Conservation (phyloP, 139 green algal genomes). For the Chlamydomonas incerta region DNA sequence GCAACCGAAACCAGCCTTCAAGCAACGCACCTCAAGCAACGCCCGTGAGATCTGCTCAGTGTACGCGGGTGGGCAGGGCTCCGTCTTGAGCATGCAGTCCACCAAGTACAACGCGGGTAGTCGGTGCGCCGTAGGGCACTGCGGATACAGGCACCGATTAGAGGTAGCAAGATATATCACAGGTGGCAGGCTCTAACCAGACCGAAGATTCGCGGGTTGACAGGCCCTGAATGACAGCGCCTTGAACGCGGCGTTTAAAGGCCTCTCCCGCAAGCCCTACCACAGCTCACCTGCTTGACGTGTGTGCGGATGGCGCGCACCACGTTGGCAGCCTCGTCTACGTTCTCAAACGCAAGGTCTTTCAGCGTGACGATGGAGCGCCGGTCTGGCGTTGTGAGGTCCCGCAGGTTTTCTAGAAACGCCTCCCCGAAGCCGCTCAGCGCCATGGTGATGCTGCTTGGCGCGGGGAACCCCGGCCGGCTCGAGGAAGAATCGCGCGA, state of each 20-base stretch:
- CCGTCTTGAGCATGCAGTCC: constrained; percentile 56
- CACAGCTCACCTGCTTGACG: constrained; percentile 33
- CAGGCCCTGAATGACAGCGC: neutral
- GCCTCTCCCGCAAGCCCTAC: too few species aligned
- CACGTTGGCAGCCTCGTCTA: constrained; percentile 15
- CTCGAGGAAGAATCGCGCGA: too few species aligned
- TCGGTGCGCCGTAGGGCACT: constrained; percentile 9
- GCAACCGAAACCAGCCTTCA: too few species aligned
- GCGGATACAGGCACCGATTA: neutral
- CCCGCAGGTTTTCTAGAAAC: constrained; percentile 37
- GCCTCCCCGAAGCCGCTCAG: constrained; percentile 32
- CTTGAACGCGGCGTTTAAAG: too few species aligned
- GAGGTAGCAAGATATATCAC: too few species aligned
- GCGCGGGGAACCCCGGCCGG: too few species aligned
- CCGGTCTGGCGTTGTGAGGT: constrained; percentile 36
- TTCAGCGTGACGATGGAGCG: constrained; percentile 45
- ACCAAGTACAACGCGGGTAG: constrained; percentile 47
- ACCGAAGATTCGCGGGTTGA: neutral
- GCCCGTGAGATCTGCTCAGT: neutral
- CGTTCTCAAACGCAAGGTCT: constrained; percentile 52
- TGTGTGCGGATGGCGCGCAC: constrained; percentile 36
- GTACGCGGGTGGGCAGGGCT: constrained; percentile 24
- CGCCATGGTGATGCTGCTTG: neutral
- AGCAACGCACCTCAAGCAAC: constrained; percentile 37
- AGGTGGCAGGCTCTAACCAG: too few species aligned